Evolutionary conservation across 768 basidiomycete species (phyloP).

Genomic region (Xerocomellus dryophilus): DNA sequence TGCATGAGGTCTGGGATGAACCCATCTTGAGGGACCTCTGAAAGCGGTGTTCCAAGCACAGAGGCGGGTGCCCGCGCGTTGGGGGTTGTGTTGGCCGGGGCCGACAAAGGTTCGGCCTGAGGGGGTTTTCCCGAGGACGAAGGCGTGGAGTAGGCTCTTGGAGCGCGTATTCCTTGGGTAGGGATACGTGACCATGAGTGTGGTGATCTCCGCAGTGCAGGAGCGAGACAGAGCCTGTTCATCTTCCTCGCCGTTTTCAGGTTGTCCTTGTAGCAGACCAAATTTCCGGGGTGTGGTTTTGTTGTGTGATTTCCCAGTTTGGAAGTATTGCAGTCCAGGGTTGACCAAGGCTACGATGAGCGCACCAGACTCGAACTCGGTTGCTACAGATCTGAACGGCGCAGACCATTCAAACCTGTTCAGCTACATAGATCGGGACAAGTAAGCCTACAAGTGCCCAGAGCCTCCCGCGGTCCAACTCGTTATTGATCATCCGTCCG

Average conservation of each 20-base stretch:
- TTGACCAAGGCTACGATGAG: slow-evolving; percentile 9
- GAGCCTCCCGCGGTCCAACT: neutral
- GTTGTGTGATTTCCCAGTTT: slow-evolving; percentile 18
- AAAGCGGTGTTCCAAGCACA: slow-evolving; percentile 16
- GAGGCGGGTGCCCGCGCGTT: slow-evolving; percentile 1
- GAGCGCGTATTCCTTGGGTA: neutral
- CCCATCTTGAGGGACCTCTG: slow-evolving; percentile 23
- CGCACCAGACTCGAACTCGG: slow-evolving; percentile 36
- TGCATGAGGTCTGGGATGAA: slow-evolving; percentile 61
- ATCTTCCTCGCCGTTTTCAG: slow-evolving; percentile 11
- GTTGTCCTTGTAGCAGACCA: neutral
- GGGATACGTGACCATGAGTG: slow-evolving; percentile 3
- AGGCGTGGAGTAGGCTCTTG: slow-evolving; percentile 19
- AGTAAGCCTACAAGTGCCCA: slow-evolving; percentile 38
- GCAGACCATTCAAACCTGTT: slow-evolving; percentile 56
- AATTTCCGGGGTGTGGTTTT: slow-evolving; percentile 19
- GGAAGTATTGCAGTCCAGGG: slow-evolving; percentile 4
- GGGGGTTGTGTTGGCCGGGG: neutral
- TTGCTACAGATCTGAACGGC: slow-evolving; percentile 44
- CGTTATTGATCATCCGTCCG: neutral
- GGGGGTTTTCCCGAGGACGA: slow-evolving; percentile 8
- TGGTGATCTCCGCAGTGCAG: slow-evolving; percentile 12
- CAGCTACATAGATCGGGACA: slow-evolving; percentile 60
- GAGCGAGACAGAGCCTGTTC: slow-evolving; percentile 25
- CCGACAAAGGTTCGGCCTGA: slow-evolving; percentile 2